phyloP scores from a whole-genome alignment of 2,329 filamentous ascomycete species.

The Fusarium denticulatum region DNA sequence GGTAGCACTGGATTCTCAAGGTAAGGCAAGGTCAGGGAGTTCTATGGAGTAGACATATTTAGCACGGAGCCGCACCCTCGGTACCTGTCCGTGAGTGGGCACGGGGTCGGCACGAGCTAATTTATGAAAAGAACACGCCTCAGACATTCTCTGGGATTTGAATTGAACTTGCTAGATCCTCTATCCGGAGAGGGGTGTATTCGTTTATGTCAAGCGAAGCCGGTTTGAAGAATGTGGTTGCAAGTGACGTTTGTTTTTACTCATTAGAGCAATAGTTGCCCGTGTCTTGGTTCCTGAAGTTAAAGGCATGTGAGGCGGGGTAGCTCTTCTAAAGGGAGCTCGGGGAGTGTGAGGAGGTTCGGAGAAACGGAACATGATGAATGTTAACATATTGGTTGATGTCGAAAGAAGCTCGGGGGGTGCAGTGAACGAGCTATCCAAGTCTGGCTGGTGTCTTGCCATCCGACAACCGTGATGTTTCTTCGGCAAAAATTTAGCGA shows the following conservation, averaged over 20 bases:
- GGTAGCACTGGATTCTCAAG: neutral
- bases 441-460: neutral
- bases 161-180: slow-evolving; percentile 13
- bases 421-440: slow-evolving; percentile 6
- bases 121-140: slow-evolving; percentile 2
- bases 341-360: slow-evolving; percentile 16
- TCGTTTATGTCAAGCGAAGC: neutral
- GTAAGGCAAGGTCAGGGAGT: slow-evolving; percentile 3
- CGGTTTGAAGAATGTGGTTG: neutral
- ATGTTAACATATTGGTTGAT: slow-evolving; percentile 2
- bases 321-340: slow-evolving; percentile 5
- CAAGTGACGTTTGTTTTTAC: slow-evolving; percentile 2
- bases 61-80: slow-evolving; percentile 40
- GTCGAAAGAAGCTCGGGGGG: slow-evolving; percentile 16
- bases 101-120: slow-evolving; percentile 8
- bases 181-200: slow-evolving; percentile 3
- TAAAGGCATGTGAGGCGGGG: slow-evolving; percentile 30
- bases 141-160: neutral
- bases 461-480: neutral
- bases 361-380: slow-evolving; percentile 22
- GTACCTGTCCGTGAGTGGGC: slow-evolving; percentile 37
- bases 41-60: slow-evolving; percentile 21
- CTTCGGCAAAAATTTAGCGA: neutral
- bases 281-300: neutral
- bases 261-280: slow-evolving; percentile 8